Evolutionary conservation across 148 eudicot species (phyloP).

Genomic region (Simmondsia chinensis): DNA sequence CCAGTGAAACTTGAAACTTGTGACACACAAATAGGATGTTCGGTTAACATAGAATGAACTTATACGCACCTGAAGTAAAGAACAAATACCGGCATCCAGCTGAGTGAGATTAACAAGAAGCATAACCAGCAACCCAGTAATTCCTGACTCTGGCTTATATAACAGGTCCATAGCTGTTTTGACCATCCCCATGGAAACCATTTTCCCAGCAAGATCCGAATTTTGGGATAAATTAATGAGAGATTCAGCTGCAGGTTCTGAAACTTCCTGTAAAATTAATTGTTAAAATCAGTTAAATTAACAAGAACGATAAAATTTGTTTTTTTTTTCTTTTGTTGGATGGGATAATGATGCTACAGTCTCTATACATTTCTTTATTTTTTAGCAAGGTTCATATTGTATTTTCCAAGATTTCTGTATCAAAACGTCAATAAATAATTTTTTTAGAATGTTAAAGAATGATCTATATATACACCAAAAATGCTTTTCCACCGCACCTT

Average conservation of each 20-base stretch:
- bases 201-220: slow-evolving; percentile 57
- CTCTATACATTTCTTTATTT: no score
- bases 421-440: no score
- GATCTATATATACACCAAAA: background rate
- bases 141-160: slow-evolving; percentile 49
- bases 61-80: slow-evolving; percentile 82
- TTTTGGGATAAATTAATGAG: slow-evolving; percentile 81
- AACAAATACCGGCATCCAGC: slow-evolving; percentile 77
- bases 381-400: no score
- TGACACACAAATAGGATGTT: no score
- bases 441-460: background rate
- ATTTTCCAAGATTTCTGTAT: no score
- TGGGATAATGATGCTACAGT: no score
- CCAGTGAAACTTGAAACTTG: no score
- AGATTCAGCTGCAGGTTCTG: slow-evolving; percentile 90
- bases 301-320: no score
- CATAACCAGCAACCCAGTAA: slow-evolving; percentile 65
- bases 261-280: slow-evolving; percentile 57
- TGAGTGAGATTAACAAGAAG: slow-evolving; percentile 92
- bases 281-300: background rate
- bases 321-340: background rate
- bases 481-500: no score
- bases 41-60: background rate
- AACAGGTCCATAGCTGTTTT: slow-evolving; percentile 51
- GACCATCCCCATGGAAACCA: slow-evolving; percentile 63